phyloP scores from a whole-genome alignment of 306 rosid genomes.

The Glycine soja region DNA sequence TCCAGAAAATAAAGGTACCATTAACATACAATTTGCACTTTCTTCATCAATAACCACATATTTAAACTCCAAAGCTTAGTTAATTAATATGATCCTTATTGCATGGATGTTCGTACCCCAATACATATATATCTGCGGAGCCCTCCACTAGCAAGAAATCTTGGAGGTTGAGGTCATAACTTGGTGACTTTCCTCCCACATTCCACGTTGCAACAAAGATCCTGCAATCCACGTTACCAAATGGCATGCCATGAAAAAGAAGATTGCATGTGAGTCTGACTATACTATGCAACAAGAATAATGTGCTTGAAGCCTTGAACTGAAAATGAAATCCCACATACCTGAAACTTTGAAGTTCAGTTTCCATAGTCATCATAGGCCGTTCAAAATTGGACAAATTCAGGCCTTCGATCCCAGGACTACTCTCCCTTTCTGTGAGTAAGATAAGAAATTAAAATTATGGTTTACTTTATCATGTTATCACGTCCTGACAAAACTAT shows the following conservation, averaged over 20 bases:
- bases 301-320: constrained; percentile 1
- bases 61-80: not conserved
- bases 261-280: not conserved
- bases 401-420: constrained; percentile 77
- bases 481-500: constrained; percentile 26
- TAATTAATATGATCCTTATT: constrained; percentile 9
- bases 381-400: constrained; percentile 72
- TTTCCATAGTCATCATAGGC: constrained; percentile 57
- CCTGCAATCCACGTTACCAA: constrained; percentile 51
- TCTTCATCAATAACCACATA: no score
- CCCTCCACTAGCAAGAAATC: constrained; percentile 88
- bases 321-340: constrained; percentile 42
- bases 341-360: constrained; percentile 70
- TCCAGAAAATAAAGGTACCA: no score
- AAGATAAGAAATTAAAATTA: constrained; percentile 35
- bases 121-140: constrained; percentile 77
- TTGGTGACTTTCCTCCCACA: constrained; percentile 90
- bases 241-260: not conserved
- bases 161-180: constrained; percentile 78
- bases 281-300: no score
- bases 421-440: constrained; percentile 66
- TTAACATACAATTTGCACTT: no score
- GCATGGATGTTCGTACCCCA: constrained; percentile 64
- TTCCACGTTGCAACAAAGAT: constrained; percentile 93
- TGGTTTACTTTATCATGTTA: constrained; percentile 16